Conservation (phyloP, 306 rosid species). For the Parietaria judaica region DNA sequence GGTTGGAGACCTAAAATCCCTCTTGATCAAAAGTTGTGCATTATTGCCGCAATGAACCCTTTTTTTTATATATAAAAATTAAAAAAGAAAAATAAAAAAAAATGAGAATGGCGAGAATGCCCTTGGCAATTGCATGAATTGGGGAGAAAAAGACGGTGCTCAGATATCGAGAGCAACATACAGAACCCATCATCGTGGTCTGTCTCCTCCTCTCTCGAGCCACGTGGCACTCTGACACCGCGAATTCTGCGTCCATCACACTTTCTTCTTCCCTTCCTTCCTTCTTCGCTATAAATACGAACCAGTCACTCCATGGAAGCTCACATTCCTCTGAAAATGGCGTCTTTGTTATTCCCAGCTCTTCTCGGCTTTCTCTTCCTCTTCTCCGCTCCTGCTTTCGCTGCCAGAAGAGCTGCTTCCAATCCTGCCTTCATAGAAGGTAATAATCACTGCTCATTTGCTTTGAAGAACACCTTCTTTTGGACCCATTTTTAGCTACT, state of each 20-base stretch:
- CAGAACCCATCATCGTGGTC: conserved; percentile 13
- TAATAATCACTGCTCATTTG: conserved; percentile 7
- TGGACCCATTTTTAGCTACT: not conserved
- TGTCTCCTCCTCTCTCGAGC: conserved; percentile 1
- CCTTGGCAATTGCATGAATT: conserved; percentile 29
- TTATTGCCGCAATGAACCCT: no score
- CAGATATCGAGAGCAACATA: conserved; percentile 23
- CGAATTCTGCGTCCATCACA: conserved; percentile 33
- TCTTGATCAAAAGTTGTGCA: no score
- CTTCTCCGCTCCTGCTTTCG: conserved; percentile 36
- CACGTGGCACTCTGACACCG: conserved; percentile 22
- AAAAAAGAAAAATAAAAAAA: not conserved
- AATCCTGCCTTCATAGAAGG: conserved; percentile 38
- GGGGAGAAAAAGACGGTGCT: conserved; percentile 44
- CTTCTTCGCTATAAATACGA: conserved; percentile 29
- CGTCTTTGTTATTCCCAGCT: conserved; percentile 18
- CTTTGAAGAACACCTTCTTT: not conserved
- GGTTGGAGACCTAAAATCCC: no score
- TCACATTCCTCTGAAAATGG: conserved; percentile 34
- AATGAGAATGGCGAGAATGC: conserved; percentile 9
- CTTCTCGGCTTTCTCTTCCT: conserved; percentile 30
- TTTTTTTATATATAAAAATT: no score
- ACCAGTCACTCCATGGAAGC: not conserved
- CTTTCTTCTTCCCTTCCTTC: conserved; percentile 6
- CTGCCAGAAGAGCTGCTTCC: conserved; percentile 16